Base-by-base conservation (phyloP, 345 rosid genomes). In the Linum tenue region DNA sequence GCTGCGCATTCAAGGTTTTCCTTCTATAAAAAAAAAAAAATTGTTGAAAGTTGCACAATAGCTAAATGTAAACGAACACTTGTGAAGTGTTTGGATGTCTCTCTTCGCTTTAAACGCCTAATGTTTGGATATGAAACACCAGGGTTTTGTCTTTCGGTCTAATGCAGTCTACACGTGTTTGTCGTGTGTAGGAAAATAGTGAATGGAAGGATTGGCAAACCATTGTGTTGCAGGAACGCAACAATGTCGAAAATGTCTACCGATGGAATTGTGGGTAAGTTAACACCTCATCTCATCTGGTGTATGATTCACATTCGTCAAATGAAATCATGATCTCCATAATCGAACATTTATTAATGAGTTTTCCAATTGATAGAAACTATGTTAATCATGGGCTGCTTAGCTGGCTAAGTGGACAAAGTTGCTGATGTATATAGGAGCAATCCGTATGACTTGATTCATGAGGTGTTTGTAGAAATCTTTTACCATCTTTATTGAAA, bases 221-320 rank as follows among this genome's bases (percentile, higher is more conserved):
- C 50, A 76, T 68, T 67, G 87, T 91, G 71, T 75, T 91, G 71
- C 96, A 87, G 59, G 88, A 85, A 73, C 95, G 99, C 56, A 95
- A 91, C 72, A 80, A 73, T 44, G 80, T 91, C 55, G 97, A 94
- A 84, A 90, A 94, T 84, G 97, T 94, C 64, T 84, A 80, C 68
- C 78, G 86, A 69, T 95, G 99, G 99, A 88, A 87, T 61, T 95
- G 99, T 76, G 96, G 97, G 99, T 95, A 86, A 72, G 57, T 39
- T 68, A 39, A 71, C 64, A 38, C 48, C 55, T 65, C 31, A 22
- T 22, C 57, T 41, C 59, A 57, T 76, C 38, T 67, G 22, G 37
- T 22, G 37, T 67, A 64, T 64, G 39, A 62, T 72, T 41, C 55
- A 62, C 38, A 39, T 56, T 57, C 60, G 10, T 36, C 9, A 57